Evolutionary conservation across 495 filamentous ascomycete species (phyloP), one percentile per base, ranked within the genome.

Genomic region (Schizothecium vesticola): DNA sequence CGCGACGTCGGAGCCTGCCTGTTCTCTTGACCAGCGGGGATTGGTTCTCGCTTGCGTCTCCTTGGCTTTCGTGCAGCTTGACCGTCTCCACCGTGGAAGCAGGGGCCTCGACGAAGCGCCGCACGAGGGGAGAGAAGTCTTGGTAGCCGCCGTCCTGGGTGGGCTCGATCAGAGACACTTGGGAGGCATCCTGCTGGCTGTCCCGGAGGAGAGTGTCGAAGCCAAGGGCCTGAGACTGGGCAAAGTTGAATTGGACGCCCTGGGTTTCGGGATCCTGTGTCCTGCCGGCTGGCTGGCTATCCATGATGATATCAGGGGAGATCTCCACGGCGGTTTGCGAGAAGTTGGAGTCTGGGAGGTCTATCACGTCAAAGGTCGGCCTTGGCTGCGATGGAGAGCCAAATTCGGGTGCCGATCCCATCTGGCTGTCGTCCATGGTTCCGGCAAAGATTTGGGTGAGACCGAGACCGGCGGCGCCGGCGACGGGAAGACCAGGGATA

Each of bases 391-490:
- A 66, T n/a, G 80, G 79, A 2, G 76, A 80, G 43, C 51, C 59
- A n/a, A 61, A 56, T 16, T 67, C 67, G 28, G 69, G 64, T 5
- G 70, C 69, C 7, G 72, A 71, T 12, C 74, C 79, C 61, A 65
- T 70, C 75, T 83, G 80, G 67, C 86, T 87, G 33, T 91, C 86
- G 61, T 89, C 91, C 86, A 97, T 89, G 2, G 94, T 97, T 26
- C 91, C 92, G n/a, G 91, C 90, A 76, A 97, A 97, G 63, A 92
- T 92, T 75, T 97, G 94, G 5, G 93, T 97, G 61, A 97, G 83
- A 56, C 93, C 91, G 66, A 96, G 77, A 2, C 85, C 85, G 28
- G 82, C 86, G 51, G 88, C 86, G 26, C 82, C 82, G 68, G 81
- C 81, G 21, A 80, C 79, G 19, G 83, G 82, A 33, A 89, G 78